Evolutionary conservation across 2,329 filamentous ascomycete genomes (phyloP).

Genomic region (Cladosporium sphaerospermum): DNA sequence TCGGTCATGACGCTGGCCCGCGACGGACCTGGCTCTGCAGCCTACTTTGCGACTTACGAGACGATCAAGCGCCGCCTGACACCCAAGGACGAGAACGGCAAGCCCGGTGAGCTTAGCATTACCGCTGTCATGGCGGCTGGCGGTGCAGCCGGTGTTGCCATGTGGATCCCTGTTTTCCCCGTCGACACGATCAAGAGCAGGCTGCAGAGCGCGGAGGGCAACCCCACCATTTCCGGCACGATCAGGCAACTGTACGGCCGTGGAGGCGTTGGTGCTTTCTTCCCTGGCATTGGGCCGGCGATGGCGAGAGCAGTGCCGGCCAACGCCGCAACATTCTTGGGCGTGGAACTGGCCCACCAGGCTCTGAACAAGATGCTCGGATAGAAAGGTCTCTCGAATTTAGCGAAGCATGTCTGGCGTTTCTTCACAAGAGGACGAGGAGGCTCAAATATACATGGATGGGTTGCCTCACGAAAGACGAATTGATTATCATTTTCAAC

Average conservation of each 20-base stretch:
- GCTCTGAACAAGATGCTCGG: slow-evolving; percentile 71
- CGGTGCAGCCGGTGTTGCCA: slow-evolving; percentile 85
- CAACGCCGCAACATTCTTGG: slow-evolving; percentile 90
- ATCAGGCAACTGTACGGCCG: slow-evolving; percentile 74
- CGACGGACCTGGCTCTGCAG: slow-evolving; percentile 86
- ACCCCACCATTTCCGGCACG: slow-evolving; percentile 71
- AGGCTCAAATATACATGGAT: too few relatives aligned
- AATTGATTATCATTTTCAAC: too few relatives aligned
- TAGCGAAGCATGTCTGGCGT: not conserved
- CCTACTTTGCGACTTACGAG: slow-evolving; percentile 97
- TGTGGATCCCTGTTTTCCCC: slow-evolving; percentile 99
- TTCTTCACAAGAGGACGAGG: too few relatives aligned
- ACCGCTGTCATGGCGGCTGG: slow-evolving; percentile 79
- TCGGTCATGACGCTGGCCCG: slow-evolving; percentile 84
- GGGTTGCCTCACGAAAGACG: too few relatives aligned
- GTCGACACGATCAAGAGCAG: slow-evolving; percentile 94
- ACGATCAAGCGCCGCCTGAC: slow-evolving; percentile 84
- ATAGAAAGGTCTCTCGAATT: not conserved
- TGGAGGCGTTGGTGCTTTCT: slow-evolving; percentile 87
- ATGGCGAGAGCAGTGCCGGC: slow-evolving; percentile 89
- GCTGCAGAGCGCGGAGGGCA: slow-evolving; percentile 83
- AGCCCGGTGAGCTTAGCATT: slow-evolving; percentile 70
- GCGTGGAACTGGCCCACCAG: slow-evolving; percentile 77
- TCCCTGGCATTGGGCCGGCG: slow-evolving; percentile 91
- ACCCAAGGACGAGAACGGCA: slow-evolving; percentile 66